Evolutionary conservation across 257 asterid species (phyloP), one percentile per base, ranked within the genome.

Genomic region (Mentha longifolia): DNA sequence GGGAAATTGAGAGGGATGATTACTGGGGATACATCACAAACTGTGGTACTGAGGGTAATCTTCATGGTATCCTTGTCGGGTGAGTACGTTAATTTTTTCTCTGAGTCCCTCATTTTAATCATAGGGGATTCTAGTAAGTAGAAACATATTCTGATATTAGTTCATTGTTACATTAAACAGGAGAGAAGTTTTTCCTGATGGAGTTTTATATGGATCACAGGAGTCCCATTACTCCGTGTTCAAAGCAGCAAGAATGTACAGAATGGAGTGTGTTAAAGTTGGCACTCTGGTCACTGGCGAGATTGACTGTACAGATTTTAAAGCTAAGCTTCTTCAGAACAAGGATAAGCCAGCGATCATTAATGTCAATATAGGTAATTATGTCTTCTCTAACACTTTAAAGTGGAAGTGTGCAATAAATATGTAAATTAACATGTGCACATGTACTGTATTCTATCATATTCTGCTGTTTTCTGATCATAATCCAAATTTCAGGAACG

Each of bases 11-110:
- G 85, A 93, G 82, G 84, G 68, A 77, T 77, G 96, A 93, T 57
- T 93, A 93, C 74, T 93, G 97, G 96, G 97, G 98, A 65, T 89
- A 93, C 79, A 89, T 93, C 72, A 93, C 98, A 47, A 93, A 93
- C 84, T 91, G 98, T 79, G 98, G 97, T 46, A 93, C 98, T 45
- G 98, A 91, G 85, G 98, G 98, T 39, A 91, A 93, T 83, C 97
- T 93, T 86, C 98, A 93, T 13, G 98, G 98, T 47, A 85, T 93
- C 77, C 92, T 93, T 77, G 85, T 89, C 58, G 97, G 97, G 98
- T 91, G 70, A 65, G 93, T 65, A 17, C 56, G 6, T 68, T 76
- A 60, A 9, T 47, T 39, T 67, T 58, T 3, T 45, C 74, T 57
- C 28, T 50, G 17, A 51, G 76, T 55, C 35, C 70, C 65, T 30